phyloP scores from a whole-genome alignment of 495 filamentous ascomycete genomes.

The Lindgomyces ingoldianus region DNA sequence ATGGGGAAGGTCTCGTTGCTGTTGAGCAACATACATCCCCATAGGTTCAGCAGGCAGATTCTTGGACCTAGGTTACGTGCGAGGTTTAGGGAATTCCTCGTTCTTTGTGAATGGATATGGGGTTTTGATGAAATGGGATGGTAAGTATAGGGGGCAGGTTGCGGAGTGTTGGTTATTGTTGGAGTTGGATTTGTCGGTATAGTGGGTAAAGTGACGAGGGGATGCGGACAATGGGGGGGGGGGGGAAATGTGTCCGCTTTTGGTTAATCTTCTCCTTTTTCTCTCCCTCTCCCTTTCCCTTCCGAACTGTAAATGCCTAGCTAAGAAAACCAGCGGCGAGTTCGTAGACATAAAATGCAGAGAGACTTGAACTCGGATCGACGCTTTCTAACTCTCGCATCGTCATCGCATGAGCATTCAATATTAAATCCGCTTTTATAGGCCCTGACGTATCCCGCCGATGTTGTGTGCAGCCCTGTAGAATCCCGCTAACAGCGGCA shows the following conservation, averaged over 20 bases:
- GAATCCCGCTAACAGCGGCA: neutral
- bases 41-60: neutral
- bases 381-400: slow-evolving; percentile 27
- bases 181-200: slow-evolving; percentile 4
- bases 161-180: neutral
- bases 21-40: too few relatives aligned
- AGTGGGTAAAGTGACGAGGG: too few relatives aligned
- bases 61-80: neutral
- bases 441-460: slow-evolving; percentile 11
- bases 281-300: too few relatives aligned
- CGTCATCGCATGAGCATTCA: slow-evolving; percentile 26
- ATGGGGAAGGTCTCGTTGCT: too few relatives aligned
- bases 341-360: neutral
- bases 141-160: slow-evolving; percentile 7
- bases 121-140: slow-evolving; percentile 24
- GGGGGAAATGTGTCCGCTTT: too few relatives aligned
- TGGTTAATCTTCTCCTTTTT: too few relatives aligned
- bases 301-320: too few relatives aligned
- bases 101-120: slow-evolving; percentile 21
- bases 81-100: slow-evolving; percentile 20
- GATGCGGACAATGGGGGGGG: too few relatives aligned
- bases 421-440: slow-evolving; percentile 16
- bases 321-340: neutral
- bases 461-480: neutral
- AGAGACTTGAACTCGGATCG: neutral